Percentiles rank a stretch among this genome's conserved stretches.
Evolutionary conservation across 2,329 filamentous ascomycete genomes (phyloP).

Genomic region (Celoporthe dispersa): DNA sequence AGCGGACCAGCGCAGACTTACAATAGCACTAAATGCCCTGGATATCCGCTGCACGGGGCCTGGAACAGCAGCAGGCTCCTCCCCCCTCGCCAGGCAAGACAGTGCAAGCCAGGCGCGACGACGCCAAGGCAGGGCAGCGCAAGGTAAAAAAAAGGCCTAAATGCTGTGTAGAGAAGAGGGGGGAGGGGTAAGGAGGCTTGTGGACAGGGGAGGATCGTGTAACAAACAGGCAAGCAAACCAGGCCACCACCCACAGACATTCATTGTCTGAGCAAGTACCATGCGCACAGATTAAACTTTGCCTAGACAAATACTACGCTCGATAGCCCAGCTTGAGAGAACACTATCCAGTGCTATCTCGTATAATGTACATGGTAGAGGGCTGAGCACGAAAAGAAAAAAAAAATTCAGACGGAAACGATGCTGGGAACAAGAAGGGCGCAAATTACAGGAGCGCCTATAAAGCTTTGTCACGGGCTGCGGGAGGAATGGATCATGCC

Average conservation of each 20-base stretch:
- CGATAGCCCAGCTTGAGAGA: background rate
- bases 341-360: background rate
- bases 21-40: background rate
- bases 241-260: background rate
- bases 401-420: background rate
- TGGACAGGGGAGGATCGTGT: background rate
- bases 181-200: background rate
- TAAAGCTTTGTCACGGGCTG: background rate
- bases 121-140: background rate
- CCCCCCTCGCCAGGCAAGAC: background rate
- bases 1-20: background rate
- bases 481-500: background rate
- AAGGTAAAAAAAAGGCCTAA: background rate
- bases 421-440: background rate
- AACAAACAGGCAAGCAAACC: background rate
- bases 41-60: background rate
- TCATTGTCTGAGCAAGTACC: background rate
- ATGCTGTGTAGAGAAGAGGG: background rate
- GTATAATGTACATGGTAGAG: background rate
- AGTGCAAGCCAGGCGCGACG: background rate
- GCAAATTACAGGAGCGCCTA: background rate
- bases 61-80: background rate
- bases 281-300: slow-evolving; percentile 9
- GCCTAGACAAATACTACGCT: slow-evolving; percentile 8
- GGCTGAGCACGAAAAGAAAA: background rate